Evolutionary conservation across 1,284 basidiomycete species (phyloP), one percentile per base, ranked within the genome.

Genomic region (Cutaneotrichosporon mucoides): DNA sequence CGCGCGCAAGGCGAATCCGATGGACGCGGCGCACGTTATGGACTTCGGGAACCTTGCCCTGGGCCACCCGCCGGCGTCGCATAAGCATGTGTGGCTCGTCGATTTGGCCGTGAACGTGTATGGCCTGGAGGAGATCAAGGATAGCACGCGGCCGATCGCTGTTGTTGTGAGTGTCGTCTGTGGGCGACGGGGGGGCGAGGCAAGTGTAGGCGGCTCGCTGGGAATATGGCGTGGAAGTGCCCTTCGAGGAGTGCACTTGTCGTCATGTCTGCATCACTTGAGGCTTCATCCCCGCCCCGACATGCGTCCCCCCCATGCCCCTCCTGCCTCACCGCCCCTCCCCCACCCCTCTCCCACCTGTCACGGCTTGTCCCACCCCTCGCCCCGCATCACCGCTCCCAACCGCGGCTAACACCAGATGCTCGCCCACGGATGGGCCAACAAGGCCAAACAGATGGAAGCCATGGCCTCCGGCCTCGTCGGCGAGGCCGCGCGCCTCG

Each of bases 81-180:
- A 55, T 33, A 38, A 38, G 13, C 53, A 62, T 13, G 40, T 68
- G 1, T 51, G 54, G 12, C 64, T 69, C 38, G 71, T 69, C 38
- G 74, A 72, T 0, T 60, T 76, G 9, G 63, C 69, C 4, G 47
- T 70, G 24, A 61, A 66, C 34, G 67, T 76, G 5, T 73, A 69
- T 55, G 74, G 74, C 2, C 55, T 76, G 50, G 66, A 72, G 5
- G 74, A 76, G 66, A 67, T 73, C 42, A 56, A 63, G 49, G 57
- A 38, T 2, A 68, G 66, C 51, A 46, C 15, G 3, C 48, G 54
- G 35, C 70, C 70, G 8, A 50, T 76, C 6, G 65, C 66, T 12
- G 68, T 67, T 4, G 45, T 73, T 5, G 73, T 73, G 55, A 61
- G 73, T 68, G n/a, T n/a, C n/a, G n/a, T n/a, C n/a, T n/a, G n/a